A percentile compares a stretch with the other conserved stretches of the same genome.
Evolutionary conservation across 768 basidiomycete species (phyloP).

Genomic region (Porphyrellus cyaneotinctus): DNA sequence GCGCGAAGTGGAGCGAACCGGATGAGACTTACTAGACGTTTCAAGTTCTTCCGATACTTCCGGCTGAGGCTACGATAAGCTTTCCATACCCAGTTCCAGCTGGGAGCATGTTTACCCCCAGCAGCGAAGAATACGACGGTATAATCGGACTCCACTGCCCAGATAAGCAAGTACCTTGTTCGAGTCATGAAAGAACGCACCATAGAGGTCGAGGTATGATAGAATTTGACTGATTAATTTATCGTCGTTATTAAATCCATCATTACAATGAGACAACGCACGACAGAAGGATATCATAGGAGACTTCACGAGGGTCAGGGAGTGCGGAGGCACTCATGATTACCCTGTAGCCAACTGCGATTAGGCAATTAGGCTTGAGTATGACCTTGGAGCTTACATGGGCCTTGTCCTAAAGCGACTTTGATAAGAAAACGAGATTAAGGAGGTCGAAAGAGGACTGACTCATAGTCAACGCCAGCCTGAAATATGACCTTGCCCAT

Average conservation of each 20-base stretch:
- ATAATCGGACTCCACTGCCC: constrained; percentile 83
- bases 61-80: constrained; percentile 76
- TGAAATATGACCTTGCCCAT: constrained; percentile 77
- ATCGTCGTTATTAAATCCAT: constrained; percentile 1
- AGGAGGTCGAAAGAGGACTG: constrained; percentile 31
- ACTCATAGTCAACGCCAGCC: constrained; percentile 90
- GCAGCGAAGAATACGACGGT: constrained; percentile 85
- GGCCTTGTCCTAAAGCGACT: constrained; percentile 64
- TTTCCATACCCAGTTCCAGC: constrained; percentile 92
- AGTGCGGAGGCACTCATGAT: constrained; percentile 79
- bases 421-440: constrained; percentile 16
- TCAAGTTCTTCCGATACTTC: constrained; percentile 86
- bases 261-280: constrained; percentile 37
- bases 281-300: constrained; percentile 74
- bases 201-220: constrained; percentile 76
- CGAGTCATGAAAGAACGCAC: constrained; percentile 35
- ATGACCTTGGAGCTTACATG: constrained; percentile 52
- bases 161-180: not conserved
- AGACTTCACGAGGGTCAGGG: constrained; percentile 72
- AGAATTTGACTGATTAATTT: constrained; percentile 57
- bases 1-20: not conserved
- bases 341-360: constrained; percentile 50
- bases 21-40: constrained; percentile 57
- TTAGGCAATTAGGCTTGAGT: not conserved
- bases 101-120: constrained; percentile 66